phyloP scores from a whole-genome alignment of 73 alveolate species.

The Effrenium voratum region DNA sequence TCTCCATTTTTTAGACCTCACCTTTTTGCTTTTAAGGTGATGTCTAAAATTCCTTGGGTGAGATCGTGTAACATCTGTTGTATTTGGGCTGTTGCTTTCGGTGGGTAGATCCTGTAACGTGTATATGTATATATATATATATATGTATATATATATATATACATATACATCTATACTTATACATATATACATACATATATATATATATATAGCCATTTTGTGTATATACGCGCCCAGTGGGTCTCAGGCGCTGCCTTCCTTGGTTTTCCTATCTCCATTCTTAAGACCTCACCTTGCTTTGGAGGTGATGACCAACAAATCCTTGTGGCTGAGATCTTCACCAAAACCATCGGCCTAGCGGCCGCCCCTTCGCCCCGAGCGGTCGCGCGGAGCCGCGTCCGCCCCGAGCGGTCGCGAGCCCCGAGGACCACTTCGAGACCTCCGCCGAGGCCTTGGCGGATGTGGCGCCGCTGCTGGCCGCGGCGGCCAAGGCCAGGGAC shows the following conservation, averaged over 20 bases:
- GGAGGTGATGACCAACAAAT: background rate
- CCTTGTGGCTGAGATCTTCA: background rate
- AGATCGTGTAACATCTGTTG: no score
- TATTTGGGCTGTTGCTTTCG: no score
- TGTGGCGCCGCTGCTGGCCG: constrained; percentile 19
- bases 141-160: no score
- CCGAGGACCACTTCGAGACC: constrained; percentile 90
- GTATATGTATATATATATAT: no score
- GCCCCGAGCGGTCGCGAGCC: background rate
- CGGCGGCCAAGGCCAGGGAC: constrained; percentile 32
- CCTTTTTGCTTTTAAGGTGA: background rate
- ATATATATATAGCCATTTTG: no score
- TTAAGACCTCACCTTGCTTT: background rate
- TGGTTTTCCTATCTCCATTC: background rate
- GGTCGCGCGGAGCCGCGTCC: background rate
- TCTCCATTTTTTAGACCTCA: background rate
- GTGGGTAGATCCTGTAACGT: no score
- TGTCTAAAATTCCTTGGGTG: background rate
- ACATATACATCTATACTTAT: no score
- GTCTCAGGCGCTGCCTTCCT: background rate
- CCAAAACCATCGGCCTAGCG: background rate
- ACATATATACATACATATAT: no score
- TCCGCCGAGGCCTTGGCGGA: constrained; percentile 51
- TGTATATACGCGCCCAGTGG: background rate
- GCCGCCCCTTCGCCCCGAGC: background rate